Percentiles rank a stretch among this genome's conserved stretches.
Conservation (phyloP, 495 filamentous ascomycete species). For the Aspergillus taichungensis region DNA sequence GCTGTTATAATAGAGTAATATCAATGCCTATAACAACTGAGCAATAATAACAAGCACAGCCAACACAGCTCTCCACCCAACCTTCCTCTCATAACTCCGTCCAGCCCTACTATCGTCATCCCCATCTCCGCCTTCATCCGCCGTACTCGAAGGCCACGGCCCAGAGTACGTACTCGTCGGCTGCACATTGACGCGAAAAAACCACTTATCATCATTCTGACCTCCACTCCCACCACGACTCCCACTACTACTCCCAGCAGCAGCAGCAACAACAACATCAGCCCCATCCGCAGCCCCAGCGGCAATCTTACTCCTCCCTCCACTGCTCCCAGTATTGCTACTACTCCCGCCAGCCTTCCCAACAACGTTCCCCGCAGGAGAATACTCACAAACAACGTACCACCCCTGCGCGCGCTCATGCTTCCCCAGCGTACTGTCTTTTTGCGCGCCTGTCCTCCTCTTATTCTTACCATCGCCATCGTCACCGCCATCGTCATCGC, state of each 20-base stretch:
- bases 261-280: too few relatives aligned
- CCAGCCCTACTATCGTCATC: background rate
- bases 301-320: too few relatives aligned
- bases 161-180: constrained; percentile 12
- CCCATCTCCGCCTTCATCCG: background rate
- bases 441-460: constrained; percentile 4
- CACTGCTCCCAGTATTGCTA: too few relatives aligned
- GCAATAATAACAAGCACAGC: constrained; percentile 1
- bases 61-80: background rate
- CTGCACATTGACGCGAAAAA: constrained; percentile 34
- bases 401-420: constrained; percentile 43
- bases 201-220: constrained; percentile 38
- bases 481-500: constrained; percentile 1
- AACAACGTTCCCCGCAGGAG: constrained; percentile 61
- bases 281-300: too few relatives aligned
- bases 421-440: background rate
- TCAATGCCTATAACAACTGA: background rate
- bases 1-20: too few relatives aligned
- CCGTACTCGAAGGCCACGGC: constrained; percentile 7
- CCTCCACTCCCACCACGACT: constrained; percentile 1
- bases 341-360: constrained; percentile 23
- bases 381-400: constrained; percentile 79
- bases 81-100: background rate
- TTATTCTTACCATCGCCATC: constrained; percentile 1
- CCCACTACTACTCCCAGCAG: too few relatives aligned